Percentiles rank a stretch among this genome's conserved stretches.
These are phyloP conservation scores for Annulohypoxylon nitens DNA, from an alignment of 495 filamentous ascomycete genomes.

Conservation along the genomic window DNA sequence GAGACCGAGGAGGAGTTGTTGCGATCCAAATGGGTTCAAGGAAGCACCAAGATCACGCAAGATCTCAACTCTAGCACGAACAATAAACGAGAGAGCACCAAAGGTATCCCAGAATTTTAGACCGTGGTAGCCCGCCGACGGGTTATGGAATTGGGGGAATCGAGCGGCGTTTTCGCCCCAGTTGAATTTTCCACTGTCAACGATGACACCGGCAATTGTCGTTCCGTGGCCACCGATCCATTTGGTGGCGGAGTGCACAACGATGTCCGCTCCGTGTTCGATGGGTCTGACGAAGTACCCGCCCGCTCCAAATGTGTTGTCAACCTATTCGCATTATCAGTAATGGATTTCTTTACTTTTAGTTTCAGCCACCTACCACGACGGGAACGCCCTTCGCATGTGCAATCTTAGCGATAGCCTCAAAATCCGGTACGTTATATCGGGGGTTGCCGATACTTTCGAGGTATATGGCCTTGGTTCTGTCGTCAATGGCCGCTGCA, in stretches of 20 bases:
- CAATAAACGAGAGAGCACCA: conserved; percentile 84
- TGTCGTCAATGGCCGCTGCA: conserved; percentile 88
- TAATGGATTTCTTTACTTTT: neutral
- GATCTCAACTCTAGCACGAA: conserved; percentile 82
- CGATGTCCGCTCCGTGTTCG: conserved; percentile 92
- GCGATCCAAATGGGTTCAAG: conserved; percentile 94
- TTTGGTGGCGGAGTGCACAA: conserved; percentile 96
- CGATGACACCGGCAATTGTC: conserved; percentile 89
- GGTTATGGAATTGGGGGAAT: conserved; percentile 95
- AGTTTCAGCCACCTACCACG: conserved; percentile 70
- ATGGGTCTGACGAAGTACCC: conserved; percentile 93
- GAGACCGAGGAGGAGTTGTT: conserved; percentile 89
- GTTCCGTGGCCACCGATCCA: conserved; percentile 99
- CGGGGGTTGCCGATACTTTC: conserved; percentile 96
- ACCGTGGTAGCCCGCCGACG: conserved; percentile 93
- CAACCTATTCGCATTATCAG: conserved; percentile 66
- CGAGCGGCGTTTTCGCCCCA: conserved; percentile 90
- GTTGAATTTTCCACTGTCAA: conserved; percentile 96
- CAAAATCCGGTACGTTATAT: conserved; percentile 94
- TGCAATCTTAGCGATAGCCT: conserved; percentile 82
- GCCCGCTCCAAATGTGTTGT: conserved; percentile 98
- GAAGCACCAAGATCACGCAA: conserved; percentile 87
- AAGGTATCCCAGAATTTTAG: conserved; percentile 98
- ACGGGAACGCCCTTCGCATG: conserved; percentile 87
- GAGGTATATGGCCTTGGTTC: conserved; percentile 95